phyloP scores from a whole-genome alignment of 2,329 filamentous ascomycete genomes.

The Leptographium procerum region DNA sequence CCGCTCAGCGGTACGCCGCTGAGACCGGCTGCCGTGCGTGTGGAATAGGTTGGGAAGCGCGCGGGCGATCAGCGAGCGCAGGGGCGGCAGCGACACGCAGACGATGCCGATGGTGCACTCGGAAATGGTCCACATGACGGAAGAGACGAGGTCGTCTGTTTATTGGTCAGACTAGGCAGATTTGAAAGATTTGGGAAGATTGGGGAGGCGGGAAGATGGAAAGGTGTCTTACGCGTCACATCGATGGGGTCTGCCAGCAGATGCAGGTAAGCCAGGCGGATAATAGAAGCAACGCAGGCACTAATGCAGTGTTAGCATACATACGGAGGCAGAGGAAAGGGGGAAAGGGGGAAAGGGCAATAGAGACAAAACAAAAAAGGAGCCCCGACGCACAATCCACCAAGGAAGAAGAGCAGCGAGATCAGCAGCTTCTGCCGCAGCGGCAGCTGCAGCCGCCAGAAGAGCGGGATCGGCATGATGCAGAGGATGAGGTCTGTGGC shows the following conservation, averaged over 20 bases:
- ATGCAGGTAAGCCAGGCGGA: slow-evolving; percentile 16
- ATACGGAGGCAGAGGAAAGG: background rate
- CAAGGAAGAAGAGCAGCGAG: slow-evolving; percentile 17
- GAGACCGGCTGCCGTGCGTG: background rate
- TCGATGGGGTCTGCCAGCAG: slow-evolving; percentile 15
- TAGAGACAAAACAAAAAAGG: background rate
- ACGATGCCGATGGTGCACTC: slow-evolving; percentile 22
- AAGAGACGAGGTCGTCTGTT: slow-evolving; percentile 18
- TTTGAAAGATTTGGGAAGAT: background rate
- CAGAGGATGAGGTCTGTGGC: slow-evolving; percentile 19
- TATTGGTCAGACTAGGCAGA: background rate
- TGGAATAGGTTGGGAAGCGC: slow-evolving; percentile 9
- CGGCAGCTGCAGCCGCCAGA: slow-evolving; percentile 18
- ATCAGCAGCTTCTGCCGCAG: slow-evolving; percentile 16
- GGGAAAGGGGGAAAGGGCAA: background rate
- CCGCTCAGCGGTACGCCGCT: background rate
- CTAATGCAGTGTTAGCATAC: slow-evolving; percentile 6
- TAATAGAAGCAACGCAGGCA: slow-evolving; percentile 15
- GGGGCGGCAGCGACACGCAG: slow-evolving; percentile 22
- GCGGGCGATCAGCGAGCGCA: slow-evolving; percentile 13
- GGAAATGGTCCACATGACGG: slow-evolving; percentile 21
- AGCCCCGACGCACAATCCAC: slow-evolving; percentile 17
- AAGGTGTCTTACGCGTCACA: slow-evolving; percentile 16
- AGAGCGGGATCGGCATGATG: slow-evolving; percentile 17
- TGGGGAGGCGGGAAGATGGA: background rate